A percentile compares a stretch with the other conserved stretches of the same genome.
These are phyloP conservation scores for Ophiostoma quercus DNA, from an alignment of 2,329 filamentous ascomycete genomes.

Conservation along the genomic window DNA sequence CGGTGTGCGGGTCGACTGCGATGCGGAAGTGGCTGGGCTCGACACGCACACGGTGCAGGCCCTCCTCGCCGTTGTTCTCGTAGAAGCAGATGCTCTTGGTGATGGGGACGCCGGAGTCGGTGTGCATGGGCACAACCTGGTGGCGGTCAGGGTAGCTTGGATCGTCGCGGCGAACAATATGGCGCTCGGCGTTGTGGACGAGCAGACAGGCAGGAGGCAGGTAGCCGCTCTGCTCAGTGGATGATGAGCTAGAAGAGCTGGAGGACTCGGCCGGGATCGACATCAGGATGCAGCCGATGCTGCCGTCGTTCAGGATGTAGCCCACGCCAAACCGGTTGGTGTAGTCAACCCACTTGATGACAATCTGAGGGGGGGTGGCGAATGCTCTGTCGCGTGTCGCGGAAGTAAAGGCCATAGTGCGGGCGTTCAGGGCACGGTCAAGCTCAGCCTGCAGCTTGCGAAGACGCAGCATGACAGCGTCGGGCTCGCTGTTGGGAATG, in stretches of 20 bases:
- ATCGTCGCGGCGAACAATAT: constrained; percentile 59
- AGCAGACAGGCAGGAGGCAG: constrained; percentile 67
- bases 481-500: constrained; percentile 52
- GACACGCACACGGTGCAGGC: constrained; percentile 59
- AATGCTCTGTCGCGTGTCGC: constrained; percentile 50
- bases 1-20: constrained; percentile 47
- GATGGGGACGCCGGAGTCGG: constrained; percentile 34
- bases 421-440: constrained; percentile 57
- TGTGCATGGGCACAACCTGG: constrained; percentile 56
- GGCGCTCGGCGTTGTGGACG: constrained; percentile 64
- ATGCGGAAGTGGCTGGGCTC: constrained; percentile 58
- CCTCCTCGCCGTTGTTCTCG: constrained; percentile 62
- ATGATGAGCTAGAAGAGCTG: constrained; percentile 19
- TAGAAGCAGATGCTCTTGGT: constrained; percentile 60
- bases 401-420: constrained; percentile 56
- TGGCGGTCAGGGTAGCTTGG: constrained; percentile 51
- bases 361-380: constrained; percentile 58
- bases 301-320: constrained; percentile 77
- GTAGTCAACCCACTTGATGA: constrained; percentile 83
- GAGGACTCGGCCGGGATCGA: constrained; percentile 42
- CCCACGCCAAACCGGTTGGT: constrained; percentile 81
- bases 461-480: constrained; percentile 52
- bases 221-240: constrained; percentile 32
- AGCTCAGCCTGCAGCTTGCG: constrained; percentile 55
- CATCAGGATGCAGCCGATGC: constrained; percentile 64